These are phyloP conservation scores for Selaginella moellendorffii DNA, from an alignment of 75 land plant species.

Conservation along the genomic window DNA sequence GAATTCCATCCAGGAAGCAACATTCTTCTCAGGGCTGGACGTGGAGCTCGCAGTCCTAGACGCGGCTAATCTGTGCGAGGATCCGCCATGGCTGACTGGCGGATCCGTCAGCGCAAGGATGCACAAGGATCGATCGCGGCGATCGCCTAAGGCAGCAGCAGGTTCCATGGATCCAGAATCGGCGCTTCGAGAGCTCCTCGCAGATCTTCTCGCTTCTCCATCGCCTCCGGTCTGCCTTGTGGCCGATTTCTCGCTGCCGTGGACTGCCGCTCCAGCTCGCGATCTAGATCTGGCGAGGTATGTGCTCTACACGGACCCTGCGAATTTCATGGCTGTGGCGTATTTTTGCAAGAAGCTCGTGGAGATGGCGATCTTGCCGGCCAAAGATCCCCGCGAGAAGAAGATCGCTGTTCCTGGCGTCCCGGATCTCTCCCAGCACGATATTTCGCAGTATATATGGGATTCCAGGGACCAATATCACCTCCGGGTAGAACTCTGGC, in stretches of 20 bases:
- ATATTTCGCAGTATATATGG: background rate
- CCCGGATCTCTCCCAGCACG: background rate
- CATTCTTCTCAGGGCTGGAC: background rate
- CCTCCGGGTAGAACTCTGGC: background rate
- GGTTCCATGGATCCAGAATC: background rate
- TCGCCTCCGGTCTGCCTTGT: background rate
- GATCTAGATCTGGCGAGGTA: background rate
- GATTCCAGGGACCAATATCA: background rate
- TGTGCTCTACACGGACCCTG: background rate
- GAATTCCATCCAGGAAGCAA: background rate
- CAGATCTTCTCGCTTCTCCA: background rate
- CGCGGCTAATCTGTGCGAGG: background rate
- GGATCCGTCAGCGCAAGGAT: background rate
- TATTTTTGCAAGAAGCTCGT: background rate
- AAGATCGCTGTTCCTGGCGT: background rate
- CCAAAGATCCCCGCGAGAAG: background rate
- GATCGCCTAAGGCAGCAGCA: background rate
- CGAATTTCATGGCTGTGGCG: background rate
- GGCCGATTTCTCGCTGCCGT: background rate
- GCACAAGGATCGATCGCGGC: background rate
- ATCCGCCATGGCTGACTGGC: background rate
- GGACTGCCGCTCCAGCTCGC: background rate
- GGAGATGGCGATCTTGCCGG: background rate
- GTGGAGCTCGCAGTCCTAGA: background rate
- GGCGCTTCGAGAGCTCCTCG: background rate